These are phyloP conservation scores for Tuber magnatum DNA, from an alignment of 495 filamentous ascomycete species.

Conservation along the genomic window DNA sequence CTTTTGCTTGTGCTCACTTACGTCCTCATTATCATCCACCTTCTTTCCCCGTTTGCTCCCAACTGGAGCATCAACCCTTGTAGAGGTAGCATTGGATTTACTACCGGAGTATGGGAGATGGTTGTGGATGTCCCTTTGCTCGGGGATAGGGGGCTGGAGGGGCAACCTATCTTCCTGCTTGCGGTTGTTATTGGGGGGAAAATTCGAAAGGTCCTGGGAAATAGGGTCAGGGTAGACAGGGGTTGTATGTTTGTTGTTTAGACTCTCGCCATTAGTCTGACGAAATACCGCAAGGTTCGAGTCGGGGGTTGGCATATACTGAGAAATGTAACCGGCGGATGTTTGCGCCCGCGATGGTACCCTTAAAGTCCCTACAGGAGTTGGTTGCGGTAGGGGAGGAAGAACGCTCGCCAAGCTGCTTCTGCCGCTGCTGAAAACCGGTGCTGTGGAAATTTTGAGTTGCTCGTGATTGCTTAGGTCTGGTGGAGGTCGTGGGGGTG, in stretches of 20 bases:
- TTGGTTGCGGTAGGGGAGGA: conserved; percentile 32
- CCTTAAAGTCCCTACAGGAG: conserved; percentile 12
- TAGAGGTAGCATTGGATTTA: neutral
- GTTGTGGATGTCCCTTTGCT: conserved; percentile 4
- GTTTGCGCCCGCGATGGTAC: neutral
- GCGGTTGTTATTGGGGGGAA: neutral
- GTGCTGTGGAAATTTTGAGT: neutral
- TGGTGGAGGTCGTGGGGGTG: conserved; percentile 29
- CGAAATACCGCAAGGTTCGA: neutral
- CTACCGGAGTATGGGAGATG: neutral
- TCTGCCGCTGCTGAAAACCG: neutral
- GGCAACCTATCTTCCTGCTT: neutral
- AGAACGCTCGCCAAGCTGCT: conserved; percentile 14
- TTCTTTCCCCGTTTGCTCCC: conserved; percentile 1
- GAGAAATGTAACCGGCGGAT: neutral
- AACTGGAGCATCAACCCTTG: neutral
- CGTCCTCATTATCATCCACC: conserved; percentile 7
- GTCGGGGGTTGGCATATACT: conserved; percentile 7
- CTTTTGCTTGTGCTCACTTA: conserved; percentile 4
- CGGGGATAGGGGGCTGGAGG: conserved; percentile 10
- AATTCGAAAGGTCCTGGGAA: conserved; percentile 11
- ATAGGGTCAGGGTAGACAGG: conserved; percentile 11
- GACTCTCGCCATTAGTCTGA: neutral
- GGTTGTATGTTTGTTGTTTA: neutral
- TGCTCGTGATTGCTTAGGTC: conserved; percentile 7